Evolutionary conservation across 2,329 filamentous ascomycete species (phyloP), one percentile per base, ranked within the genome.

Genomic region (Hirsutella rhossiliensis): DNA sequence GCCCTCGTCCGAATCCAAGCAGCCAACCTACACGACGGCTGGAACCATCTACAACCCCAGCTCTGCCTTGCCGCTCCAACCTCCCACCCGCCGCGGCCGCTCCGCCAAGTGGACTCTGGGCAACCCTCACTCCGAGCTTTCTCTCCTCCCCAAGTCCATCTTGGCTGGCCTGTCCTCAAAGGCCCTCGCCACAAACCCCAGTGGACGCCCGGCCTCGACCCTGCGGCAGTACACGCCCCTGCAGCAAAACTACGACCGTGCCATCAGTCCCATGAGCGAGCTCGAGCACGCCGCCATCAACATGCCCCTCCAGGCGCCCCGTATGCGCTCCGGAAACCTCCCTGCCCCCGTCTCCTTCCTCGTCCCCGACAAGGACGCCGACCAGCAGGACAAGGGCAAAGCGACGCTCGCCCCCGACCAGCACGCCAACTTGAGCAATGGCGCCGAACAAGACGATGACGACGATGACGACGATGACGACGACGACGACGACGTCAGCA

Each of bases 1-100:
- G 17, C 49, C 53, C 41, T 45, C 45, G 27, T 51, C 52, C 32
- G 47, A 52, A 31, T 51, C 47, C 45, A 60, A 54, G 44, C 64
- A 66, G 48, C 61, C 62, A 23, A 69, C 66, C 38, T 77, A 75
- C 52, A 76, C 72, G 15, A 76, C 73, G 8, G 73, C 73, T 19
- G 73, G 73, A n/a, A 75, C 73, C 4, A 62, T 74, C 40, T 76
- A 73, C 58, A 72, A 73, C 30, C 71, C 72, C 3, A 63, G 63
- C 46, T 58, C 63, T 13, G 55, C 63, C 13, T 62, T 66, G 37
- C 68, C 69, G 13, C 60, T 76, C 23, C 72, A 75, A 48, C 65
- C 73, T 38, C 73, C 73, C 29, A 57, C 67, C 45, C 69, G 73
- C 44, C 69, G 72, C 48, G 69, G 69, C 15, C 68, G 73, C 43